Base-by-base conservation (phyloP, 495 filamentous ascomycete species). In the Penicillium argentinense region DNA sequence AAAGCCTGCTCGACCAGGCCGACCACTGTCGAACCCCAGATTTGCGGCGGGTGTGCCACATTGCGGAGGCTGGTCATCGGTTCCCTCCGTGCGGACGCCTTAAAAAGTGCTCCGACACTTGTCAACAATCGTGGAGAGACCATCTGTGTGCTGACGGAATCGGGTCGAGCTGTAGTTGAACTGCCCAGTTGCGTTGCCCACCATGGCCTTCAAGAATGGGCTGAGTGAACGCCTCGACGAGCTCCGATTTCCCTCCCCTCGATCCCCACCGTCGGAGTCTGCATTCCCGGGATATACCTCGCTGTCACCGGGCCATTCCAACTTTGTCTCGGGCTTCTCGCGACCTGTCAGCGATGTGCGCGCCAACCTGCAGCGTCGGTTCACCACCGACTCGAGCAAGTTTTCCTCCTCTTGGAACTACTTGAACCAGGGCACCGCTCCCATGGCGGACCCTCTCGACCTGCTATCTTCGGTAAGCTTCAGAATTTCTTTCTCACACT, bases 341-440 rank as follows among this genome's bases (percentile, higher is more conserved):
- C 71, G 71, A 37, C 76, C 74, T 9, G 59, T 67, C 26, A 79
- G 76, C 53, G 86, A 89, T 53, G 76, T 78, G 41, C 80, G 90
- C 65, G 77, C 78, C 30, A 84, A 82, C 52, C 73, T 96, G 53
- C 88, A 91, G 67, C 86, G 93, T 66, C 86, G 93, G 49, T 97
- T 97, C 74, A 98, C 93, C 45, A 93, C 90, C 21, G 89, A 93
- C 58, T 86, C 88, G 45, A 88, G 89, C 59, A 87, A 87, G 69
- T 75, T 95, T 66, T 86, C 89, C 52, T 88, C 86, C 56, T 58
- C 57, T 42, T 77, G 92, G 74, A 85, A 79, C 39, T 82, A 87
- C 47, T 77, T 95, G 64, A 82, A 78, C 34, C 77, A 84, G 68
- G 72, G 79, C 50, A 60, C 77, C 37, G 59, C 74, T 40, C 73